phyloP scores from a whole-genome alignment of 306 rosid genomes.

The Carpinus fangiana region DNA sequence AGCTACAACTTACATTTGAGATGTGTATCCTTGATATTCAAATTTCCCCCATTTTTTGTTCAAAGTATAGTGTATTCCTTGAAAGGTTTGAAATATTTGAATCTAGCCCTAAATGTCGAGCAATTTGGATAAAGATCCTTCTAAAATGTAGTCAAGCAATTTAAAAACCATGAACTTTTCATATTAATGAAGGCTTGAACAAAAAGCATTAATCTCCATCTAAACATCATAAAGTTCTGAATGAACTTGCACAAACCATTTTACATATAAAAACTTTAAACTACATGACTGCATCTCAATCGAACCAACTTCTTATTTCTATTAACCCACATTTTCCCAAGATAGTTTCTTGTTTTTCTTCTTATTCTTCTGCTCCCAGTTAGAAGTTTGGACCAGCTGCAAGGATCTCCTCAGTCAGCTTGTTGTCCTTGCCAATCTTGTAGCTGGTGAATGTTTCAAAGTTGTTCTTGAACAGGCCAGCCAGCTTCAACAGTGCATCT shows the following conservation, averaged over 20 bases:
- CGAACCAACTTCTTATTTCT: not conserved
- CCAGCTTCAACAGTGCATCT: constrained; percentile 62
- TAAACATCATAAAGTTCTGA: not conserved
- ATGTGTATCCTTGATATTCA: no score
- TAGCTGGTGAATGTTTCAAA: constrained; percentile 66
- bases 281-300: not conserved
- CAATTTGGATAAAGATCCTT: not conserved
- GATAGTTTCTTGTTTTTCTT: not conserved
- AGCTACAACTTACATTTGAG: no score
- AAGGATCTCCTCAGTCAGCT: constrained; percentile 69
- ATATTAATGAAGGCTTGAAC: not conserved
- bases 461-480: constrained; percentile 67
- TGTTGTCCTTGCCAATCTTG: constrained; percentile 59
- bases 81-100: no score
- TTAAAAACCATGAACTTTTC: not conserved
- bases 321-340: not conserved
- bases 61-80: no score
- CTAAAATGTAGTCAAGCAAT: not conserved
- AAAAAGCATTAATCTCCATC: not conserved
- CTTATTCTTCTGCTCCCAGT: not conserved
- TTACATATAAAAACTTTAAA: not conserved
- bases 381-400: constrained; percentile 78
- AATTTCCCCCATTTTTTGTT: no score
- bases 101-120: no score
- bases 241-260: not conserved